Evolutionary conservation across 139 green algal genomes (phyloP), one percentile per base, ranked within the genome.

Genomic region (Mesostigma viride): DNA sequence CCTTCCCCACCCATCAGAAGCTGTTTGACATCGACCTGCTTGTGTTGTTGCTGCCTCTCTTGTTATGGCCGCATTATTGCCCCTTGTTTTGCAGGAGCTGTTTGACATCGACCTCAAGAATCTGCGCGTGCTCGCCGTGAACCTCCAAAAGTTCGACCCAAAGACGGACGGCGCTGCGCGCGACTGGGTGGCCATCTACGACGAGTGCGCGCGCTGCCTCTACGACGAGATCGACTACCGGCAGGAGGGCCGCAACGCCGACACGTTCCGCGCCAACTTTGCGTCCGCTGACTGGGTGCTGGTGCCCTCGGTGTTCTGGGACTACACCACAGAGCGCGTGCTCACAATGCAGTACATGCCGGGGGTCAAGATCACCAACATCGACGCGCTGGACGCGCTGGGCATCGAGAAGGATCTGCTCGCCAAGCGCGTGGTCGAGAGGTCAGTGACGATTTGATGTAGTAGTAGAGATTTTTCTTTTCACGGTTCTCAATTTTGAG

Each of bases 131-230:
- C 44, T 76, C 1, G 70, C 70, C 26, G 27, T 60, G 1, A 75
- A 75, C 40, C 62, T 79, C 17, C 73, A 83, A 30, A 80, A 78
- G 68, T 62, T 88, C 47, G 93, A 99, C 82, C 91, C 92, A 65
- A 97, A 97, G 82, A 92, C 83, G 1, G 93, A 99, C 75, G 93
- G 93, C 47, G 93, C 93, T 3, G 88, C 89, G 11, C 82, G 93
- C 51, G 93, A 99, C 79, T 99, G 93, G 93, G 93, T 99, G 35
- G 93, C 93, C 62, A 98, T 99, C 71, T 99, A 98, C 73, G 93
- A 99, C 74, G 93, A 99, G 83, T 97, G 91, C 83, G 84, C 81
- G 17, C 79, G 85, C 71, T 92, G 97, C 69, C 80, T 98, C 35
- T 98, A 97, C 80, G 77, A 96, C 70, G 92, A 97, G 72, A 95